Evolutionary conservation across 495 filamentous ascomycete species (phyloP).

Genomic region (Talaromyces nanjingensis): DNA sequence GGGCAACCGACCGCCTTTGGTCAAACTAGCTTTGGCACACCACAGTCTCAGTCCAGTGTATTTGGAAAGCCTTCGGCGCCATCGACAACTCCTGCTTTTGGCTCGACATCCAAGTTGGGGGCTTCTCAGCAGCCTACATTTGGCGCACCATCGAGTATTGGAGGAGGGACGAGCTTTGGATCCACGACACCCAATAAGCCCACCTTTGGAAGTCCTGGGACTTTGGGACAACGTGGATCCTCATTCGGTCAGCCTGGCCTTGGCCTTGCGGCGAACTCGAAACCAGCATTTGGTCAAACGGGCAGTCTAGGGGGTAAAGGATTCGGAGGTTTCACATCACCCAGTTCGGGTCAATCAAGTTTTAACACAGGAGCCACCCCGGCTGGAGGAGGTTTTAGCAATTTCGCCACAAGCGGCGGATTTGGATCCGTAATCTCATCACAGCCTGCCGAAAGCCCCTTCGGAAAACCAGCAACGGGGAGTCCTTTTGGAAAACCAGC

Average conservation of each 20-base stretch:
- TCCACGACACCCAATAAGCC: conserved; percentile 14
- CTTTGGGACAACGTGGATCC: conserved; percentile 18
- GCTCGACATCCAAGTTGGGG: conserved; percentile 12
- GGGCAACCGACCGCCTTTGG: conserved; percentile 31
- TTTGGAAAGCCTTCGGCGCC: conserved; percentile 24
- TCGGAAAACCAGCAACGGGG: conserved; percentile 2
- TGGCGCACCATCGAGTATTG: conserved; percentile 35
- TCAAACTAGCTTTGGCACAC: conserved; percentile 3
- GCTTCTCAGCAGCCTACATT: conserved; percentile 38
- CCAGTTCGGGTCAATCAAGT: conserved; percentile 3
- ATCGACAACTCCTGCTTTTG: conserved; percentile 5
- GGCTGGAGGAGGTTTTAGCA: conserved; percentile 24
- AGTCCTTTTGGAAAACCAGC: conserved; percentile 12
- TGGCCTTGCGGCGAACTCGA: conserved; percentile 31
- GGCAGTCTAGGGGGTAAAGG: conserved; percentile 15
- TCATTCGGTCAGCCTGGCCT: conserved; percentile 40
- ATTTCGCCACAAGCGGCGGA: conserved; percentile 20
- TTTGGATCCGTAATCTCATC: conserved; percentile 11
- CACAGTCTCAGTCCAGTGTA: conserved; percentile 13
- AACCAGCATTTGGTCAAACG: conserved; percentile 34
- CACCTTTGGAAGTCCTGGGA: conserved; percentile 23
- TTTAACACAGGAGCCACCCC: conserved; percentile 19
- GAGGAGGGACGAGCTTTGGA: conserved; percentile 22
- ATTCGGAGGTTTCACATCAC: conserved; percentile 6
- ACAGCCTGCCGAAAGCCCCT: conserved; percentile 14